These are phyloP conservation scores for Cyberlindnera suaveolens DNA, from an alignment of 805 yeast genomes.

Conservation along the genomic window DNA sequence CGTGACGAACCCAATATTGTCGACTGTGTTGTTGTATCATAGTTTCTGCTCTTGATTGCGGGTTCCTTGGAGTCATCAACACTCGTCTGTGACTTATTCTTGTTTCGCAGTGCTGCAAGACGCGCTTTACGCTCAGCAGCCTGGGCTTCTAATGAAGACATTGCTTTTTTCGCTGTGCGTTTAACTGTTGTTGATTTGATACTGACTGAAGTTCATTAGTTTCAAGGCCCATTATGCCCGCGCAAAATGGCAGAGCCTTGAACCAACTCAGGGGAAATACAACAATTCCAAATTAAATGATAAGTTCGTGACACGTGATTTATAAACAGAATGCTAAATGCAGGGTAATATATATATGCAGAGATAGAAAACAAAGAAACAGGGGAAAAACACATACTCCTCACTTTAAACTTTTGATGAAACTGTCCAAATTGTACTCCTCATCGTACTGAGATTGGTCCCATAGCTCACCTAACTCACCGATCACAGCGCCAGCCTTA, in stretches of 20 bases:
- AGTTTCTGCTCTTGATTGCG: conserved; percentile 16
- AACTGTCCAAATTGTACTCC: conserved; percentile 89
- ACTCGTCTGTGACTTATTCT: conserved; percentile 7
- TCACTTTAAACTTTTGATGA: conserved; percentile 54
- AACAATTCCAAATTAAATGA: background rate
- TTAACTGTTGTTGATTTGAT: too few relatives aligned
- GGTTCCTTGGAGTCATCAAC: background rate
- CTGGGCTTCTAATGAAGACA: conserved; percentile 21
- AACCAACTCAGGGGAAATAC: background rate
- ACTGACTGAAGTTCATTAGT: too few relatives aligned
- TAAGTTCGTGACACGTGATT: background rate
- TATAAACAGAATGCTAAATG: conserved; percentile 13
- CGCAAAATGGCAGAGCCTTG: too few relatives aligned
- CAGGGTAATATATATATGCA: background rate
- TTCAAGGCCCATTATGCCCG: too few relatives aligned
- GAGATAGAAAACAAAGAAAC: background rate
- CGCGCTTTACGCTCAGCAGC: conserved; percentile 25
- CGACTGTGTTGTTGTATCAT: conserved; percentile 11
- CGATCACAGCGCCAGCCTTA: conserved; percentile 79
- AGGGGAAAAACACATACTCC: background rate
- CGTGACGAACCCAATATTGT: conserved; percentile 12
- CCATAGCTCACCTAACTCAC: conserved; percentile 91
- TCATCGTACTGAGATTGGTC: conserved; percentile 95
- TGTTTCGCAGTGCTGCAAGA: conserved; percentile 22
- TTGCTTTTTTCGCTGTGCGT: background rate